Base-by-base conservation (phyloP, 2,329 filamentous ascomycete genomes). In the Ilyonectria robusta region DNA sequence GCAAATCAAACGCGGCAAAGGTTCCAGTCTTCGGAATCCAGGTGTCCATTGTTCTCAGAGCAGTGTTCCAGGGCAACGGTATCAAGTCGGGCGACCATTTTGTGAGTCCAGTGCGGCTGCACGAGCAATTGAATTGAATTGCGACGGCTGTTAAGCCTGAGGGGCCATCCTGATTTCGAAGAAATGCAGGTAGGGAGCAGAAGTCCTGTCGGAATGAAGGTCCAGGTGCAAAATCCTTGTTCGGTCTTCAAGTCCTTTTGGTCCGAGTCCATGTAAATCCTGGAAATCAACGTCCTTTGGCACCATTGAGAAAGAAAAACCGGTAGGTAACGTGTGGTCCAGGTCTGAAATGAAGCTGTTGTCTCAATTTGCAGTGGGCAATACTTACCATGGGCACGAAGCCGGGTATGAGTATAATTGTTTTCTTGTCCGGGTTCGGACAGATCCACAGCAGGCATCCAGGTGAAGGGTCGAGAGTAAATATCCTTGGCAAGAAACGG, bases 351-450 rank as follows among this genome's bases (percentile, higher is more conserved):
- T 31, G 69, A 60, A 70, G 59, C 62, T 66, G 66, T 59, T 57
- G 65, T 69, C 65, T 75, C 66, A 75, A 74, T 67, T 55, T 76
- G 65, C 56, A 68, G 57, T 72, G 80, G 81, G 78, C 76, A 70
- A 81, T 82, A 83, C 81, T 83, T 68, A 83, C 82, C 70, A 66
- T 51, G 55, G 72, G 74, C 73, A 58, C 61, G 15, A 62, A 13
- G 71, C 72, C 77, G 69, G 40, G 59, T 54, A 47, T 66, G 57
- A 62, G 69, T 65, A 72, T 76, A 58, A 73, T 76, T 69, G 74
- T 77, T 76, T 70, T 74, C 69, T 76, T 74, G 75, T 77, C 77
- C 76, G 76, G 69, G 77, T 48, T 70, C 66, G 72, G 77, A 79
- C 78, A 77, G 73, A 73, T 73, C 67, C 78, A 74, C 71, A 44